phyloP scores from a whole-genome alignment of 495 filamentous ascomycete genomes.

The Penicillium cataractarum region DNA sequence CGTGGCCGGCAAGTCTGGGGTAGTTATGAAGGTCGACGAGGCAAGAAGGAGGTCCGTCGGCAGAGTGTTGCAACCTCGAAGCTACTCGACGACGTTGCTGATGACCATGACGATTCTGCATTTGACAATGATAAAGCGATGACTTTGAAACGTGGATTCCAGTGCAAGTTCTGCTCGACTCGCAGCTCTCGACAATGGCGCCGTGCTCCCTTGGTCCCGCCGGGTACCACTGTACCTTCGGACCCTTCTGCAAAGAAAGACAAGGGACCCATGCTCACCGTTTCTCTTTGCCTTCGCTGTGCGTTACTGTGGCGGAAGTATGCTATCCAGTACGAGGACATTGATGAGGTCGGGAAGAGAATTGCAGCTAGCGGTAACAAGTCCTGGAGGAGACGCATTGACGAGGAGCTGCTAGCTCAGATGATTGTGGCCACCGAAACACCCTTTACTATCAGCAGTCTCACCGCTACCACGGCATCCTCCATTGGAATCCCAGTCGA shows the following conservation, averaged over 20 bases:
- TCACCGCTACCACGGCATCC: constrained; percentile 49
- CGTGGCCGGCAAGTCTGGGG: constrained; percentile 88
- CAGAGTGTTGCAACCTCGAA: constrained; percentile 60
- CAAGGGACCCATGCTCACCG: constrained; percentile 73
- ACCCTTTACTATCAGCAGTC: constrained; percentile 48
- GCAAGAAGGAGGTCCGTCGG: constrained; percentile 78
- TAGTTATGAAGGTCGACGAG: constrained; percentile 79
- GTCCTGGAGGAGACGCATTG: constrained; percentile 83
- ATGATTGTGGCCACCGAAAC: constrained; percentile 61
- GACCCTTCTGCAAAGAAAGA: constrained; percentile 71
- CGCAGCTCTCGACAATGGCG: constrained; percentile 87
- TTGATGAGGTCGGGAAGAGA: constrained; percentile 93
- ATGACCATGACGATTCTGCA: constrained; percentile 92
- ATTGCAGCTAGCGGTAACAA: constrained; percentile 79
- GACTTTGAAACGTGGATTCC: constrained; percentile 76
- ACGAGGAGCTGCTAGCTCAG: constrained; percentile 90
- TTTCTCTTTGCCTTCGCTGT: constrained; percentile 87
- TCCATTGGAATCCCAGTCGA: constrained; percentile 47
- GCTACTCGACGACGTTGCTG: constrained; percentile 87
- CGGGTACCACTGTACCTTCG: constrained; percentile 70
- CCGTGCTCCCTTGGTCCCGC: constrained; percentile 74
- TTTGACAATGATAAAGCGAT: constrained; percentile 89
- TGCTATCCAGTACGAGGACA: constrained; percentile 91
- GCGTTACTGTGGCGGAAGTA: constrained; percentile 93
- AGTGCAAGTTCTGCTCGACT: constrained; percentile 91